phyloP scores from a whole-genome alignment of 1,284 basidiomycete species.

The Pseudozyma tsukubaensis region DNA sequence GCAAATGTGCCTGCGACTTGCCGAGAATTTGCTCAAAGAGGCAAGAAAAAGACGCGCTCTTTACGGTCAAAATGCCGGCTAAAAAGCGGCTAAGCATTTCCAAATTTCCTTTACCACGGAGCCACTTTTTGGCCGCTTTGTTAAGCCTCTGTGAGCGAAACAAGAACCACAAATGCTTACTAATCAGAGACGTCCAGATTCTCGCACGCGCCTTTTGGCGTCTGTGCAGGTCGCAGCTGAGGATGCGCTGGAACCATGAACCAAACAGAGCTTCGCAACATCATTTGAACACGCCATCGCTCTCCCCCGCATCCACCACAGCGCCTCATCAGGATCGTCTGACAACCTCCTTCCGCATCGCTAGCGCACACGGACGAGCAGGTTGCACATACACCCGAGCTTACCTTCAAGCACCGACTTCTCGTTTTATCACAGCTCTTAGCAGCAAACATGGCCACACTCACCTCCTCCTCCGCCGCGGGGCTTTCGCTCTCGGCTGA shows the following conservation, averaged over 20 bases:
- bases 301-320: no score
- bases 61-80: constrained; percentile 4
- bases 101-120: neutral
- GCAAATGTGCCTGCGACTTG: no score
- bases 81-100: constrained; percentile 1
- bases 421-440: neutral
- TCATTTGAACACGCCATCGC: neutral
- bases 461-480: constrained; percentile 32
- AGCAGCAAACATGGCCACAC: constrained; percentile 25
- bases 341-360: no score
- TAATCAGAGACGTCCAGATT: neutral
- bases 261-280: constrained; percentile 13
- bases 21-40: neutral
- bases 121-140: neutral
- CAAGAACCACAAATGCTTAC: neutral
- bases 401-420: neutral
- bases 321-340: no score
- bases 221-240: constrained; percentile 21
- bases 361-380: no score
- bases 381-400: no score
- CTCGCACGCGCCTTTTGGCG: constrained; percentile 18
- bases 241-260: constrained; percentile 34
- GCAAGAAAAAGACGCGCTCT: neutral
- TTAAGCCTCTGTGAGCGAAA: neutral
- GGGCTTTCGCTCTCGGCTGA: constrained; percentile 49